Evolutionary conservation across 805 yeast genomes (phyloP).

Genomic region (Cyberlindnera veronae): DNA sequence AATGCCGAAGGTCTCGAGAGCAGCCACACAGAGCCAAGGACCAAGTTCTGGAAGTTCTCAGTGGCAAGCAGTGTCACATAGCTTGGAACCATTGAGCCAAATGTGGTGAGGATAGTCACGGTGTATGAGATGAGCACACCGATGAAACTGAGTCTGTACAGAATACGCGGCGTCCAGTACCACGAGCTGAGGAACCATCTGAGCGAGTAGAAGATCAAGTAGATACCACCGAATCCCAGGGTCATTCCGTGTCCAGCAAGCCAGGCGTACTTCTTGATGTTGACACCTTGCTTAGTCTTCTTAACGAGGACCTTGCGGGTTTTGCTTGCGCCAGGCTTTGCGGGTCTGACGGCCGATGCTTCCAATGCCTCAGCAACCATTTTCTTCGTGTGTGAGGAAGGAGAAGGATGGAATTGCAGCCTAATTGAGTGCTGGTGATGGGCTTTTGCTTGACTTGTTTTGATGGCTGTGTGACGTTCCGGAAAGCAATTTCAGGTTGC

Average conservation of each 20-base stretch:
- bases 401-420: no score
- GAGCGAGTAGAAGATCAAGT: slow-evolving; percentile 31
- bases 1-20: slow-evolving; percentile 61
- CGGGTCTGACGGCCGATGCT: slow-evolving; percentile 14
- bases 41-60: slow-evolving; percentile 69
- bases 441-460: neutral
- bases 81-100: slow-evolving; percentile 58
- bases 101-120: slow-evolving; percentile 54
- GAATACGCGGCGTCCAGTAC: slow-evolving; percentile 44
- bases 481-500: neutral
- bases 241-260: slow-evolving; percentile 50
- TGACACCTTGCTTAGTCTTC: slow-evolving; percentile 33
- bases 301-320: slow-evolving; percentile 35
- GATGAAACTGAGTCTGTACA: slow-evolving; percentile 51
- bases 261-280: slow-evolving; percentile 50
- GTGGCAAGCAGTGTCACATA: slow-evolving; percentile 63
- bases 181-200: slow-evolving; percentile 29
- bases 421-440: neutral
- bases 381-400: neutral
- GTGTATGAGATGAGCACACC: slow-evolving; percentile 54
- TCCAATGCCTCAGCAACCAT: slow-evolving; percentile 13
- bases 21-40: slow-evolving; percentile 56
- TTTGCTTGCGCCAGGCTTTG: slow-evolving; percentile 16
- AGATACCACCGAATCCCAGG: slow-evolving; percentile 39
- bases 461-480: no score